Conservation (phyloP, 257 asterid species). For the Solanum microdontum region DNA sequence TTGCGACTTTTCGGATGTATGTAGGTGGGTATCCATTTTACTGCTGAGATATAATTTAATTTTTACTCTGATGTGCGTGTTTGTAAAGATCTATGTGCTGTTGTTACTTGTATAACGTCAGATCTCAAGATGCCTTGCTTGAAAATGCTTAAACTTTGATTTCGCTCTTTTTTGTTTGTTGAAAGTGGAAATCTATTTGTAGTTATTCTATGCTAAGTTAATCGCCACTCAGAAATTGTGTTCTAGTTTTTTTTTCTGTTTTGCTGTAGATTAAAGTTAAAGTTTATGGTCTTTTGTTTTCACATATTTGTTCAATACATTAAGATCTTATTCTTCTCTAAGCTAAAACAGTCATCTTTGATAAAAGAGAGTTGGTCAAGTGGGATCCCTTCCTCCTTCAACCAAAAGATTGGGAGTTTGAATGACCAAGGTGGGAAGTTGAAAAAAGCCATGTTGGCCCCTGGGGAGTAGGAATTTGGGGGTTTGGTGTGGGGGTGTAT, state of each 20-base stretch:
- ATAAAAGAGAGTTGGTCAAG: not conserved
- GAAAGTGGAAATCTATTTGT: not conserved
- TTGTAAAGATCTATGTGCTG: not conserved
- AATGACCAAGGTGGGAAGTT: not conserved
- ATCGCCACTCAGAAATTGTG: not conserved
- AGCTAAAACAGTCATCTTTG: not conserved
- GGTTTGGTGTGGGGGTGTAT: not conserved
- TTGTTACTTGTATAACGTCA: not conserved
- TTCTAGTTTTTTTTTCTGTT: not conserved
- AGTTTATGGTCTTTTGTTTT: not conserved
- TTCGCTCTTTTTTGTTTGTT: not conserved
- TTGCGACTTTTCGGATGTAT: not conserved
- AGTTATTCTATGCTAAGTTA: not conserved
- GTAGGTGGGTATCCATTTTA: not conserved
- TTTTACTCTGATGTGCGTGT: not conserved
- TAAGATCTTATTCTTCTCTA: not conserved
- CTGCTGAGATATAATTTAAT: not conserved
- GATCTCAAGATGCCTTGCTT: not conserved
- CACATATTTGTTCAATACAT: not conserved
- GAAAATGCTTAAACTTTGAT: not conserved
- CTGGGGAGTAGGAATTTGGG: not conserved
- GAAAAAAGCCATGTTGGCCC: not conserved
- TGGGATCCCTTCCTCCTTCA: not conserved
- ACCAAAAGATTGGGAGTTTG: not conserved
- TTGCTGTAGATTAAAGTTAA: not conserved